phyloP scores from a whole-genome alignment of 768 basidiomycete genomes.

The Cyclocybe aegerita region DNA sequence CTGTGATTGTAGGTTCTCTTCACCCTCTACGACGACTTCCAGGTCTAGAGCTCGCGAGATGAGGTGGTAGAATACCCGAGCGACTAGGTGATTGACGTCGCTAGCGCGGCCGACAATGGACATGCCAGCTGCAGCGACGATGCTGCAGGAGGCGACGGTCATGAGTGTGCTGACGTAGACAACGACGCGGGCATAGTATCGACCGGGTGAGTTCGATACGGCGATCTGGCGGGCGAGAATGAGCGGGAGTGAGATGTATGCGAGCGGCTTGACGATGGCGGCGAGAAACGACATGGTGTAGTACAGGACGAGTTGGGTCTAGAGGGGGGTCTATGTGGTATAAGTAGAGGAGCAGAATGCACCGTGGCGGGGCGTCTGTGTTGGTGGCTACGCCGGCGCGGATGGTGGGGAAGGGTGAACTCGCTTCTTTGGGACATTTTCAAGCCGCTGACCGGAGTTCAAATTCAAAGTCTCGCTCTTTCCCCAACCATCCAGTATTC shows the following conservation, averaged over 20 bases:
- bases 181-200: constrained; percentile 74
- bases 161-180: constrained; percentile 73
- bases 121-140: constrained; percentile 66
- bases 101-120: constrained; percentile 64
- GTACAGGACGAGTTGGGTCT: too few species aligned
- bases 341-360: constrained; percentile 7
- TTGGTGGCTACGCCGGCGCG: constrained; percentile 1
- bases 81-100: constrained; percentile 83
- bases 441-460: constrained; percentile 17
- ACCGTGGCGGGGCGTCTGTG: background rate
- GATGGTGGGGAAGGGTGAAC: constrained; percentile 1
- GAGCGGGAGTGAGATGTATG: constrained; percentile 74
- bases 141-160: constrained; percentile 70
- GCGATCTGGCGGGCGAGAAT: constrained; percentile 64
- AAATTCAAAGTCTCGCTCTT: constrained; percentile 10
- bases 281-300: constrained; percentile 61
- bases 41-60: constrained; percentile 66
- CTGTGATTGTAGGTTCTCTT: constrained; percentile 70
- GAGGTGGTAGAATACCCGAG: constrained; percentile 76
- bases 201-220: constrained; percentile 54
- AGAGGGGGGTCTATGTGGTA: constrained; percentile 3
- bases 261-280: constrained; percentile 65
- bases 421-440: constrained; percentile 9
- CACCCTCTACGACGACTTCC: constrained; percentile 78
- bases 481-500: constrained; percentile 5